Base-by-base conservation (phyloP, 306 rosid genomes). In the Cucurbita ficifolia region DNA sequence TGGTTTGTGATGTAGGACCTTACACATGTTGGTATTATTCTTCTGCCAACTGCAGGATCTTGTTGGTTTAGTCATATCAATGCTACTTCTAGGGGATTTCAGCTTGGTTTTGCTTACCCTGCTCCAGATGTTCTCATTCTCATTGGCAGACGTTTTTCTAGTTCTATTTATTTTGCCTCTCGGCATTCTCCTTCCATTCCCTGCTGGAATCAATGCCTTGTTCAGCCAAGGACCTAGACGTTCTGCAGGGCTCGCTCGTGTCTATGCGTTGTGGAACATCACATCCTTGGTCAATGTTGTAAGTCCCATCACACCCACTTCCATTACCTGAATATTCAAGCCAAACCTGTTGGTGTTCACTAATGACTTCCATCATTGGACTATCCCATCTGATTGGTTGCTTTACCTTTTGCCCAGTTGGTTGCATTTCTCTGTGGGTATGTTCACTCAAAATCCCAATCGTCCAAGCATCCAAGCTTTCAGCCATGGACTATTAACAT, bases 191-290 rank as follows among this genome's bases (percentile, higher is more conserved):
- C 96, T 95, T 76, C 96, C 99, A 40, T 95, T 95, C 84, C 99
- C 99, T 76, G 97, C 92, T 54, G 99, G 99, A 77, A 95, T 95
- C 69, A 95, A 95, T 88, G 97, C 99, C 80, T 94, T 95, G 39
- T 95, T 95, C 82, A 95, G 99, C 82, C 99, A 95, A 69, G 99
- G 96, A 63, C 97, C 97, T 46, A 88, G 99, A 79, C 99, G 89
- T 60, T 95, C 99, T 63, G 96, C 99, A 38, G 91, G 99, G 79
- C 96, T 95, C 54, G 96, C 99, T 42, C 99, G 99, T 39, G 80
- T 91, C 70, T 87, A 95, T 83, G 99, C 97, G 43, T 68, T 89
- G 70, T 95, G 99, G 99, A 95, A 91, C 77, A 81, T 95, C 79
- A 86, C 96, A 17, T 95, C 99, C 69, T 81, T 89, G 60, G 78